Percentiles rank a stretch among this genome's conserved stretches.
Conservation (phyloP, 371 early-diverging fungal genomes). For the Basidiobolus meristosporus region DNA sequence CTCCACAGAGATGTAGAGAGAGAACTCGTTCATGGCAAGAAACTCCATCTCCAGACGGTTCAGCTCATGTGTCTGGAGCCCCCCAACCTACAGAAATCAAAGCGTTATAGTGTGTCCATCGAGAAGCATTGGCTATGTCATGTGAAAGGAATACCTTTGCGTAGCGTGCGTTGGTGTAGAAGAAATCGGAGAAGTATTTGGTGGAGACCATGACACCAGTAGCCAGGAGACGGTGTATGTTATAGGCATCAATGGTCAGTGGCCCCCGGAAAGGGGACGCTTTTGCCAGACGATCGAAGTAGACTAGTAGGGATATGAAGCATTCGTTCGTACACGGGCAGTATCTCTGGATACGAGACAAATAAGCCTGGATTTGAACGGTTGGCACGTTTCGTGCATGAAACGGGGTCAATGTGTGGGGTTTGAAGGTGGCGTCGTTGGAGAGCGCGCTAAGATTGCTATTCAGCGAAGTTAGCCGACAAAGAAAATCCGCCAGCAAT, state of each 20-base stretch:
- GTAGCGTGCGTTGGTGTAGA: constrained; percentile 78
- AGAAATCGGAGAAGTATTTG: constrained; percentile 76
- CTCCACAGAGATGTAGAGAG: constrained; percentile 43
- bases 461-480: no score
- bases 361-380: constrained; percentile 65
- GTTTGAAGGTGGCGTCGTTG: no score
- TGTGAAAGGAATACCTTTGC: no score
- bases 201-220: constrained; percentile 61
- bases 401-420: constrained; percentile 31
- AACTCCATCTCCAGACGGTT: constrained; percentile 78
- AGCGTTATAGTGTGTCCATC: no score
- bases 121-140: no score
- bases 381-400: constrained; percentile 77
- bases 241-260: constrained; percentile 50
- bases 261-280: no score
- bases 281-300: constrained; percentile 71
- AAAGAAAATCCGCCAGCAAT: constrained; percentile 41
- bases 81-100: no score
- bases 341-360: constrained; percentile 71
- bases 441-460: no score
- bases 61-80: constrained; percentile 68
- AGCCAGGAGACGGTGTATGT: constrained; percentile 76
- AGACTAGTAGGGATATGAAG: constrained; percentile 64
- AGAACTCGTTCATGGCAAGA: constrained; percentile 51
- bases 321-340: constrained; percentile 80